A percentile compares a stretch with the other conserved stretches of the same genome.
Evolutionary conservation across 2,329 filamentous ascomycete species (phyloP).

Genomic region (Fonsecaea erecta): DNA sequence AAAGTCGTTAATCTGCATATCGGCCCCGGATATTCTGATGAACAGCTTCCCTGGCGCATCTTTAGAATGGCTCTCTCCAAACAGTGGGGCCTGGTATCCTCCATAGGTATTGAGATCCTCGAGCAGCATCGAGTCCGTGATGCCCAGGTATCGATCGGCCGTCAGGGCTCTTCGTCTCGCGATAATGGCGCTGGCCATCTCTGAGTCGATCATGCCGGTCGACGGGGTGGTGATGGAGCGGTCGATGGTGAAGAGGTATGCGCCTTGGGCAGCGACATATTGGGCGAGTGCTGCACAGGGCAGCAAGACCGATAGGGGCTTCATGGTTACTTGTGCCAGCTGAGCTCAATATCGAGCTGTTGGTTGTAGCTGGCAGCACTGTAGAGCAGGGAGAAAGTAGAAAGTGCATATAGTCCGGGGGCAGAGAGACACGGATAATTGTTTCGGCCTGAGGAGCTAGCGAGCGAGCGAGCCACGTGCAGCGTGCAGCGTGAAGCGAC

Average conservation of each 20-base stretch:
- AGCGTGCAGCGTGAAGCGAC: not conserved
- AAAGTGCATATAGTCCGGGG: not conserved
- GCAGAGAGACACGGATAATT: not conserved
- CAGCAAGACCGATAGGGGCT: constrained; percentile 20
- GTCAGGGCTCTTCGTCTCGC: constrained; percentile 56
- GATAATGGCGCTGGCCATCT: constrained; percentile 46
- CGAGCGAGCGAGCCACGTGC: not conserved
- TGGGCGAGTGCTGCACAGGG: constrained; percentile 26
- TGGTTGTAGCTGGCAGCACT: constrained; percentile 3
- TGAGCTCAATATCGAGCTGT: constrained; percentile 18
- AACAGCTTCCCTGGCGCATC: constrained; percentile 42
- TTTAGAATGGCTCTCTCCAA: constrained; percentile 45
- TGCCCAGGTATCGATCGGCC: constrained; percentile 50
- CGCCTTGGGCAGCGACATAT: constrained; percentile 35
- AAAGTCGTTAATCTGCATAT: constrained; percentile 33
- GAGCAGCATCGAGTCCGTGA: constrained; percentile 56
- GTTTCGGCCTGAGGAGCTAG: not conserved
- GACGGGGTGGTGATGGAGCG: constrained; percentile 27
- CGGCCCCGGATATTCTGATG: constrained; percentile 39
- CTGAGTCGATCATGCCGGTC: constrained; percentile 36
- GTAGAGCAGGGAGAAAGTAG: not conserved
- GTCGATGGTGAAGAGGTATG: constrained; percentile 38
- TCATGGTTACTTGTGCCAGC: constrained; percentile 29
- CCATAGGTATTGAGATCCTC: constrained; percentile 66
- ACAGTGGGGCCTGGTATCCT: constrained; percentile 57